phyloP scores from a whole-genome alignment of 495 filamentous ascomycete species.

The Xylaria sp. region DNA sequence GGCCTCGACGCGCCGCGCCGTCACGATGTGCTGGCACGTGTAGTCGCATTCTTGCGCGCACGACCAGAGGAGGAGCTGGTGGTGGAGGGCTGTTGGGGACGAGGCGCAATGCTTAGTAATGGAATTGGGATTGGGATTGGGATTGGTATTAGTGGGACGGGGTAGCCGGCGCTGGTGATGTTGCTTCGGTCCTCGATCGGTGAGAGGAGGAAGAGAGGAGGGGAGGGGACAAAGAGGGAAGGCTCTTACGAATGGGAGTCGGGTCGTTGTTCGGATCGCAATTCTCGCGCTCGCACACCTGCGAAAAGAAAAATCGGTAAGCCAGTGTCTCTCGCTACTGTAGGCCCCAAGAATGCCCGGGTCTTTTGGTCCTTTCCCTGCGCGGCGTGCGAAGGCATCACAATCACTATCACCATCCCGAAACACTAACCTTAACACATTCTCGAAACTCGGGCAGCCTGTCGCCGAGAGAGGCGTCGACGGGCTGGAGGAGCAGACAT shows the following conservation, averaged over 20 bases:
- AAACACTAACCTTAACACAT: slow-evolving; percentile 77
- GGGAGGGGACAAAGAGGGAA: no score
- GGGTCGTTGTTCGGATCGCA: slow-evolving; percentile 62
- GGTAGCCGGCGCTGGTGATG: neutral
- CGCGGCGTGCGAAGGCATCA: slow-evolving; percentile 18
- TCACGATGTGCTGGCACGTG: slow-evolving; percentile 95
- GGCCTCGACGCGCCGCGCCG: slow-evolving; percentile 70
- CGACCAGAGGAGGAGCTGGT: slow-evolving; percentile 74
- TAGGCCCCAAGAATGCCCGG: neutral
- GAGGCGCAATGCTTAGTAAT: slow-evolving; percentile 6
- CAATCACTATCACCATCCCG: no score
- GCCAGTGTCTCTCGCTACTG: neutral
- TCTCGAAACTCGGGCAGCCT: slow-evolving; percentile 85
- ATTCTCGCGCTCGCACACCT: slow-evolving; percentile 85
- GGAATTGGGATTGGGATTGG: no score
- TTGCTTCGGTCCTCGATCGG: neutral
- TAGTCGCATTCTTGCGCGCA: slow-evolving; percentile 97
- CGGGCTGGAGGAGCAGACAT: slow-evolving; percentile 43
- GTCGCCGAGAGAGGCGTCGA: slow-evolving; percentile 81
- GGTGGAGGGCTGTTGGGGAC: slow-evolving; percentile 62
- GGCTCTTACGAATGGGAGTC: slow-evolving; percentile 60
- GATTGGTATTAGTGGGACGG: slow-evolving; percentile 6
- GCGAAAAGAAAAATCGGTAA: neutral
- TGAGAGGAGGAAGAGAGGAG: neutral
- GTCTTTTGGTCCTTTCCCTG: no score